Evolutionary conservation across 148 eudicot genomes (phyloP).

Genomic region (Vaccinium corymbosum): DNA sequence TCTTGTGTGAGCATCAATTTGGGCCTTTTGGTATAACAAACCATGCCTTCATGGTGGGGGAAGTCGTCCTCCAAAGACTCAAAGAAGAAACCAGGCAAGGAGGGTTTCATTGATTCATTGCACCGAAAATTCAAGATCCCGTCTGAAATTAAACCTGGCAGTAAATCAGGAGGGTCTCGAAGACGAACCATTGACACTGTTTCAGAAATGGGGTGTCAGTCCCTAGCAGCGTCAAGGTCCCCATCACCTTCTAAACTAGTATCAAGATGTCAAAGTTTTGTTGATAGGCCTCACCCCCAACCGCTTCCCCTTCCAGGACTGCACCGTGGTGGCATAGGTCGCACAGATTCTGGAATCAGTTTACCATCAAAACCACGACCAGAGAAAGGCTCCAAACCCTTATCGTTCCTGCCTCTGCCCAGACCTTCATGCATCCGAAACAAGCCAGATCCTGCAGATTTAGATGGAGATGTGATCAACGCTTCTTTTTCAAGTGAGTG

Average conservation of each 20-base stretch:
- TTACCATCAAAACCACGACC: constrained; percentile 51
- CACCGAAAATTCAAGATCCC: constrained; percentile 58
- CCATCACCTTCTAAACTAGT: constrained; percentile 85
- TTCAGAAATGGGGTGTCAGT: constrained; percentile 65
- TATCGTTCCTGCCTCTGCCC: constrained; percentile 69
- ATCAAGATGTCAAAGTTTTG: constrained; percentile 89
- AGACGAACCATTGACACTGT: constrained; percentile 61
- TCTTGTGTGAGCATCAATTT: neutral
- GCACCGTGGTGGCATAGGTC: constrained; percentile 51
- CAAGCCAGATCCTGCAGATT: constrained; percentile 62
- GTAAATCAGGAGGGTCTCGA: constrained; percentile 63
- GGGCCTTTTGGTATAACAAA: constrained; percentile 14
- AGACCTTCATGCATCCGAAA: constrained; percentile 71
- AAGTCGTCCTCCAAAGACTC: constrained; percentile 85
- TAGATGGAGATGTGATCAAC: constrained; percentile 56
- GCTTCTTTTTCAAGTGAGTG: constrained; percentile 80
- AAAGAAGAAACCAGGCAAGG: constrained; percentile 71
- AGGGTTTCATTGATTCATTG: constrained; percentile 59
- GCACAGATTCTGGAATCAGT: constrained; percentile 74
- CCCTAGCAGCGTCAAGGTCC: constrained; percentile 70
- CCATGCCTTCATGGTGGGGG: constrained; percentile 92
- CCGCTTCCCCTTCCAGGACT: constrained; percentile 80
- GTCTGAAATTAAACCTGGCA: constrained; percentile 59
- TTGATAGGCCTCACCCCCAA: constrained; percentile 72
- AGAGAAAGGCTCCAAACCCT: constrained; percentile 57